These are phyloP conservation scores for Rehmannia glutinosa DNA, from an alignment of 257 asterid species.

Conservation along the genomic window DNA sequence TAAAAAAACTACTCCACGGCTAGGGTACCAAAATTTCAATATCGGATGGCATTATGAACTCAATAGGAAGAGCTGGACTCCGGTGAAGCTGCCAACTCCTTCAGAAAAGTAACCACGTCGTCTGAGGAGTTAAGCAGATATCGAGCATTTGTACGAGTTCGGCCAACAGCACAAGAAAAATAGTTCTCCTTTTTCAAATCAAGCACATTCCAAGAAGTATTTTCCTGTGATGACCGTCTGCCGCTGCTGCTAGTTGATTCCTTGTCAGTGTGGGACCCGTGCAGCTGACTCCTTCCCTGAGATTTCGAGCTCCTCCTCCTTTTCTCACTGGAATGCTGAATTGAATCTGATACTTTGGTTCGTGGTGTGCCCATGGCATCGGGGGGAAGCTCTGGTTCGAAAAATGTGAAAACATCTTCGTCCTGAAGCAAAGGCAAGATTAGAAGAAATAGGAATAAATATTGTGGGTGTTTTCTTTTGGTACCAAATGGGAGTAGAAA, in stretches of 20 bases:
- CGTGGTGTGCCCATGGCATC: slow-evolving; percentile 36
- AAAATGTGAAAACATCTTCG: slow-evolving; percentile 71
- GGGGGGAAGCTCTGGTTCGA: slow-evolving; percentile 83
- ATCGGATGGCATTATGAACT: not conserved
- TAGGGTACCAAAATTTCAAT: not conserved
- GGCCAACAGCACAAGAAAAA: slow-evolving; percentile 80
- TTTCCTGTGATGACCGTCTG: slow-evolving; percentile 28
- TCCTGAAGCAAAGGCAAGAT: slow-evolving; percentile 43
- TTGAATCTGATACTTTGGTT: no score
- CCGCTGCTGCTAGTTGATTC: slow-evolving; percentile 29
- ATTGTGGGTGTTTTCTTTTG: not conserved
- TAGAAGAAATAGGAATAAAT: not conserved
- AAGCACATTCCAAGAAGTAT: slow-evolving; percentile 66
- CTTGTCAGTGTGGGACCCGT: no score
- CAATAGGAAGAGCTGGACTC: slow-evolving; percentile 7
- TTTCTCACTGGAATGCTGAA: no score
- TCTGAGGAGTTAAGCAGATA: slow-evolving; percentile 49
- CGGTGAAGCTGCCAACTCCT: slow-evolving; percentile 44
- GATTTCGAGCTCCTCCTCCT: slow-evolving; percentile 42
- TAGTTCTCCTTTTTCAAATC: slow-evolving; percentile 81
- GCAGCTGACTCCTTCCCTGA: slow-evolving; percentile 30
- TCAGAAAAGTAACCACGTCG: slow-evolving; percentile 48
- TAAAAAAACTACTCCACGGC: not conserved
- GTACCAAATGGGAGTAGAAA: not conserved
- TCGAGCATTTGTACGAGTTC: slow-evolving; percentile 66